Conservation (phyloP, 225 moss, liverwort and hornwort genomes). For the Pseudisothecium myosuroides region DNA sequence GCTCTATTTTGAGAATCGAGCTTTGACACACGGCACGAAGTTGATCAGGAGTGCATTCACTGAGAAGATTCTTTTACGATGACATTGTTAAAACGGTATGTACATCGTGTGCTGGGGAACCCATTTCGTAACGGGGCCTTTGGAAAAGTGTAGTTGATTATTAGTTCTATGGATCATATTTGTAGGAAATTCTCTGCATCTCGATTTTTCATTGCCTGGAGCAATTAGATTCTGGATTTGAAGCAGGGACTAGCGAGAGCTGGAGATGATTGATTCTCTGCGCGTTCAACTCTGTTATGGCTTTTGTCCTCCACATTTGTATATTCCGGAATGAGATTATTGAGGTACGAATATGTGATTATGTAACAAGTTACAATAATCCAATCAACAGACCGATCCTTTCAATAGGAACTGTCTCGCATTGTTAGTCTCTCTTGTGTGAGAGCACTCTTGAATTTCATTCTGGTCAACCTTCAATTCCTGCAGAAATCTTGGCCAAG, state of each 20-base stretch:
- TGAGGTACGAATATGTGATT: constrained; percentile 7
- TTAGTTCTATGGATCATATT: not conserved
- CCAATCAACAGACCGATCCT: not conserved
- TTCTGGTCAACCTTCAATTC: not conserved
- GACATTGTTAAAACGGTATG: not conserved
- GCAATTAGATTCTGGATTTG: not conserved
- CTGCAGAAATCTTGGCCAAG: not conserved
- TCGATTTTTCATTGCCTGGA: not conserved
- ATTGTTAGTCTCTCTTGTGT: not conserved
- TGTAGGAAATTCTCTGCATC: not conserved
- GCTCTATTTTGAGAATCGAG: constrained; percentile 11
- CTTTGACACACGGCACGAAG: not conserved
- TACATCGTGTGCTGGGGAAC: constrained; percentile 16
- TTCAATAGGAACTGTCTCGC: not conserved
- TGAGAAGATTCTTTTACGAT: constrained; percentile 9
- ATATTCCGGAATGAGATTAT: constrained; percentile 7
- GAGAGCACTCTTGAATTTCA: not conserved
- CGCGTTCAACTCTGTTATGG: constrained; percentile 3
- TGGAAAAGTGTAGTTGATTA: not conserved
- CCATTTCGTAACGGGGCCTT: not conserved
- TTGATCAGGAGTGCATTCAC: not conserved
- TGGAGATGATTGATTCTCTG: constrained; percentile 6
- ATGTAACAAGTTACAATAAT: constrained; percentile 14
- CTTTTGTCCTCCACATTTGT: constrained; percentile 17
- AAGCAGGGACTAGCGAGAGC: constrained; percentile 1